Evolutionary conservation across 2,329 filamentous ascomycete genomes (phyloP).

Genomic region (Colletotrichum lentis): DNA sequence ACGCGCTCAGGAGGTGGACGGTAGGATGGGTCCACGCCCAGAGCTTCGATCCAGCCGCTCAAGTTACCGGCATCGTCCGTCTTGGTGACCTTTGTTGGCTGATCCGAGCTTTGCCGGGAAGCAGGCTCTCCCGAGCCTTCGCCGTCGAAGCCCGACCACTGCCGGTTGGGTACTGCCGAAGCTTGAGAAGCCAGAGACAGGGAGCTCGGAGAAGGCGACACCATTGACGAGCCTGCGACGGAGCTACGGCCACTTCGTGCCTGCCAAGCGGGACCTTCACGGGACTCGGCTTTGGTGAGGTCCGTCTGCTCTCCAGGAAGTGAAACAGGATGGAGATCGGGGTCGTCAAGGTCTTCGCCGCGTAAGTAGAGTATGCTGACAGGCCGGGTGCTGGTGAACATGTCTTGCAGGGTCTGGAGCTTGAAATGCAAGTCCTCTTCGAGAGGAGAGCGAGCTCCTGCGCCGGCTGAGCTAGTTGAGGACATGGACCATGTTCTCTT

Average conservation of each 20-base stretch:
- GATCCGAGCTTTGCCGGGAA: slow-evolving; percentile 57
- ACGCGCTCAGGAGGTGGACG: slow-evolving; percentile 77
- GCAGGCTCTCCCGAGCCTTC: slow-evolving; percentile 58
- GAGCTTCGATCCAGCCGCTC: slow-evolving; percentile 86
- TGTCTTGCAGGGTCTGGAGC: slow-evolving; percentile 80
- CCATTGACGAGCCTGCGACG: slow-evolving; percentile 67
- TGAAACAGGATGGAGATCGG: slow-evolving; percentile 78
- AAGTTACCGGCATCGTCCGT: slow-evolving; percentile 70
- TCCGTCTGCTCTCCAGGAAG: slow-evolving; percentile 74
- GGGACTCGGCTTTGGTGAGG: slow-evolving; percentile 61
- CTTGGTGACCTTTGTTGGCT: slow-evolving; percentile 62
- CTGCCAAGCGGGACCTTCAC: slow-evolving; percentile 61
- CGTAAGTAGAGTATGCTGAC: slow-evolving; percentile 80
- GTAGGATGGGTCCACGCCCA: slow-evolving; percentile 89
- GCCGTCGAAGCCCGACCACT: slow-evolving; percentile 68
- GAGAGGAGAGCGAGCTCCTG: slow-evolving; percentile 57
- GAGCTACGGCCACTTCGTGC: slow-evolving; percentile 64
- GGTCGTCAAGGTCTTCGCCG: slow-evolving; percentile 80
- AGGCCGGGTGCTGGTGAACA: slow-evolving; percentile 85
- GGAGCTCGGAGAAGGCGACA: slow-evolving; percentile 73
- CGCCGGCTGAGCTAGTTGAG: slow-evolving; percentile 71
- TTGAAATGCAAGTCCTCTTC: slow-evolving; percentile 84
- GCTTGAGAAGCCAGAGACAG: slow-evolving; percentile 68
- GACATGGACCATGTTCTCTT: slow-evolving; percentile 96
- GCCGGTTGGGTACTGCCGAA: slow-evolving; percentile 48